Conservation (phyloP, 2,329 filamentous ascomycete species). For the Colletotrichum falcatum region DNA sequence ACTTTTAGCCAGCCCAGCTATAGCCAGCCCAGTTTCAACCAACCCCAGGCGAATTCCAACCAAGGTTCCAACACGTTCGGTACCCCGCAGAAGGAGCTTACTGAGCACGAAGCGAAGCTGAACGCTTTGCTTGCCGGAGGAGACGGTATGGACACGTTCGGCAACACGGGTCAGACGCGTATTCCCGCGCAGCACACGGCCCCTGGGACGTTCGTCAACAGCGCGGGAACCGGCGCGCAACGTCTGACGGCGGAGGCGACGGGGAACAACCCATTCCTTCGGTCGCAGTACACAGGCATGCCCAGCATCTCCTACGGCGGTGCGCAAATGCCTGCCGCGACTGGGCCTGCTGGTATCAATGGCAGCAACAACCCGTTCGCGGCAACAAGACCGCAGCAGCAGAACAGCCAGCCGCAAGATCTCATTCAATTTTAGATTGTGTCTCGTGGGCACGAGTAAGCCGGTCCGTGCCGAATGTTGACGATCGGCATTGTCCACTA, state of each 20-base stretch:
- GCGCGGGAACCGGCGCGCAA: conserved; percentile 83
- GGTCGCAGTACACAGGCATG: conserved; percentile 85
- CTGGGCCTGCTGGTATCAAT: conserved; percentile 68
- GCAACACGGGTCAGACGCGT: conserved; percentile 94
- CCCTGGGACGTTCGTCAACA: conserved; percentile 96
- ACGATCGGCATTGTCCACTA: conserved; percentile 18
- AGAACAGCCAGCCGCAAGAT: conserved; percentile 64
- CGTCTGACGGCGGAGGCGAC: conserved; percentile 78
- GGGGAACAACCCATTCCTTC: conserved; percentile 90
- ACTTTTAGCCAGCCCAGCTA: conserved; percentile 63
- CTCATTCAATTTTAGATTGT: conserved; percentile 70
- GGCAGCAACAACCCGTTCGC: conserved; percentile 71
- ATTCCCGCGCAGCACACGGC: conserved; percentile 97
- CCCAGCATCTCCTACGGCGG: conserved; percentile 68
- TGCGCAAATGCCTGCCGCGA: conserved; percentile 63
- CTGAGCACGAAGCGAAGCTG: conserved; percentile 78
- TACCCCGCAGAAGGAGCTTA: conserved; percentile 65
- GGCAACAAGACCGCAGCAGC: conserved; percentile 62
- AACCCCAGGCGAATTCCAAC: neutral
- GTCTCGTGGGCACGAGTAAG: neutral
- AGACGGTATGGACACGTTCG: conserved; percentile 96
- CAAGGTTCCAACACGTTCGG: conserved; percentile 28
- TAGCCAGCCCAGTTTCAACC: conserved; percentile 3
- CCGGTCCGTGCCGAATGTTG: neutral
- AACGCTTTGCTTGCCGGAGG: conserved; percentile 88